phyloP scores from a whole-genome alignment of 1,284 basidiomycete genomes.

The Taiwanofungus camphoratus region DNA sequence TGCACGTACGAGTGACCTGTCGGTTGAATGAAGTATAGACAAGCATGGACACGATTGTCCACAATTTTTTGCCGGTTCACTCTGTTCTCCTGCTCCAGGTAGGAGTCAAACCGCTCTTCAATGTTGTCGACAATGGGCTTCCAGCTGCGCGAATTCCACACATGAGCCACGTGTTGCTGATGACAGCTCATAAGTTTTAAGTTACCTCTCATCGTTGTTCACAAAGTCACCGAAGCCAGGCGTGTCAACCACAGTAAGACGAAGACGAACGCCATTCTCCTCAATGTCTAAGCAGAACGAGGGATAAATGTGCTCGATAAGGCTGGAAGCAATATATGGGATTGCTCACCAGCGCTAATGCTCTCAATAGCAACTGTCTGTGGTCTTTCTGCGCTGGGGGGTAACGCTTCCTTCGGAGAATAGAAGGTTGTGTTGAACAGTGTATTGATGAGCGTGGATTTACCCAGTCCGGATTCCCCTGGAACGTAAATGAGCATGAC shows the following conservation, averaged over 20 bases:
- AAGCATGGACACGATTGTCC: constrained; percentile 89
- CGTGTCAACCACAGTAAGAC: constrained; percentile 96
- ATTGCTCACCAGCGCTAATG: constrained; percentile 82
- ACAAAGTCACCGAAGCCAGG: constrained; percentile 97
- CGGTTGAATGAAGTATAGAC: constrained; percentile 96
- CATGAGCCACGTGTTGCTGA: constrained; percentile 2
- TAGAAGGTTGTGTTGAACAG: constrained; percentile 95
- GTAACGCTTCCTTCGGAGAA: constrained; percentile 76
- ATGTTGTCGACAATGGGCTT: constrained; percentile 97
- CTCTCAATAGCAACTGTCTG: constrained; percentile 95
- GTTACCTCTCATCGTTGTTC: constrained; percentile 92
- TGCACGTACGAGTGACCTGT: constrained; percentile 89
- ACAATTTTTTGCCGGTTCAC: constrained; percentile 86
- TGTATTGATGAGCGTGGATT: constrained; percentile 97
- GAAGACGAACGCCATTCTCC: constrained; percentile 92
- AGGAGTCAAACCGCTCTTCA: constrained; percentile 92
- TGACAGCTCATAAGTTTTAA: neutral
- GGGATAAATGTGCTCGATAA: constrained; percentile 20
- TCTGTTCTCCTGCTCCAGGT: constrained; percentile 95
- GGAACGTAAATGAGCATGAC: constrained; percentile 13
- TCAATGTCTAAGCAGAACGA: constrained; percentile 75
- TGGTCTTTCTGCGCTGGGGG: constrained; percentile 80
- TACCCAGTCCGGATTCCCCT: constrained; percentile 97
- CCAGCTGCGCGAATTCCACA: constrained; percentile 61
- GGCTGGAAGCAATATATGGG: neutral